Evolutionary conservation across 2,329 filamentous ascomycete species (phyloP), one percentile per base, ranked within the genome.

Genomic region (Elsinoe batatas): DNA sequence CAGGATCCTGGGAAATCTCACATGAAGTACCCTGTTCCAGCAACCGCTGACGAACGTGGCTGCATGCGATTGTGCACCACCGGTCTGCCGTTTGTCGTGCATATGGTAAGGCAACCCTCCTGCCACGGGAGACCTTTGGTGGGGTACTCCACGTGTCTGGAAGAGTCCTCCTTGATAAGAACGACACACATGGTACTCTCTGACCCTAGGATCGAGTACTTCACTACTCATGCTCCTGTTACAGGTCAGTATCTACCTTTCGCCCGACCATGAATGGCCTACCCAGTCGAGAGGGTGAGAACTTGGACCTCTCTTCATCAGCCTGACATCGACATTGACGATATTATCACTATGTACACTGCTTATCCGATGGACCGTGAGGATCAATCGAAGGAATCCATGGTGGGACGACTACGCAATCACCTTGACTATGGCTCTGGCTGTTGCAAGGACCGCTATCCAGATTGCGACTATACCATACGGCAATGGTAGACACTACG

Each of bases 391-490:
- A 17, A 35, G 43, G 5, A 35, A 47, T 5, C 20, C 68, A 2
- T 66, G 68, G 33, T 68, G 66, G 68, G 71, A 74, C 57, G 72
- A 73, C 58, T 68, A 68, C 43, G 65, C 66, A 17, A 71, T 72
- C 49, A 46, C 59, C 17, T 10, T 65, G 8, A 67, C 64, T 2
- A 61, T 64, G 5, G 11, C 64, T 5, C 61, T 72, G 2, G 64
- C 64, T 30, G 59, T 67, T 36, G 57, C 63, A 5, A 66, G 71
- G 15, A 69, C 66, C 26, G 63, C 58, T 2, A 61, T 71, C 3
- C 69, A 73, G 50, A 64, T 69, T 4, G 68, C 59, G 1, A 68
- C 69, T 26, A 64, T 67, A 0, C 60, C 57, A 5, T 60, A 66
- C 33, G 71, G 71, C 3, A 73, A 74, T 56, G 71, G 71, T 0